phyloP scores from a whole-genome alignment of 805 yeast species.

The Candida coquimbonensis region DNA sequence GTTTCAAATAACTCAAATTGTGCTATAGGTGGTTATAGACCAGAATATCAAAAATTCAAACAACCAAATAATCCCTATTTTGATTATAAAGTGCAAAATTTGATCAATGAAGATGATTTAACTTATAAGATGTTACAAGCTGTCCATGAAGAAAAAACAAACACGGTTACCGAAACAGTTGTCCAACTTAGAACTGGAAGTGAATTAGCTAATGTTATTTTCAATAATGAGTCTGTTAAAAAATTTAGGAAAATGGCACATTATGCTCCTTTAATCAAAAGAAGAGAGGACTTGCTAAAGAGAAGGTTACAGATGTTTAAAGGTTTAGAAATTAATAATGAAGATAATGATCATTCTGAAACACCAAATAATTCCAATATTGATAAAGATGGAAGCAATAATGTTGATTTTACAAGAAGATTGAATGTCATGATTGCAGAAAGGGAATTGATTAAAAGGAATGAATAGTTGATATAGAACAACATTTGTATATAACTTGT shows the following conservation, averaged over 20 bases:
- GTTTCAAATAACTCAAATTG: too few relatives aligned
- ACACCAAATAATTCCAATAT: too few relatives aligned
- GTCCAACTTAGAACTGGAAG: slow-evolving; percentile 1
- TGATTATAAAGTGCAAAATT: neutral
- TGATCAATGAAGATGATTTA: slow-evolving; percentile 4
- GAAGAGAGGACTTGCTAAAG: slow-evolving; percentile 10
- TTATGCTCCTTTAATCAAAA: slow-evolving; percentile 1
- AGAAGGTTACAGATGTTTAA: slow-evolving; percentile 6
- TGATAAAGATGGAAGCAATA: neutral
- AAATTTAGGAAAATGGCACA: slow-evolving; percentile 6
- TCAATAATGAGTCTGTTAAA: slow-evolving; percentile 3
- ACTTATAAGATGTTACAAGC: neutral
- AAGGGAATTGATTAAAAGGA: neutral
- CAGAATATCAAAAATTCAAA: neutral
- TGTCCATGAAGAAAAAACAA: too few relatives aligned
- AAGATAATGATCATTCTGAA: neutral
- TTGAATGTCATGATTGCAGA: slow-evolving; percentile 9
- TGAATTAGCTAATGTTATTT: neutral
- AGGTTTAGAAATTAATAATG: neutral
- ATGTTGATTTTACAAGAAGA: slow-evolving; percentile 7
- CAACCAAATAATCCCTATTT: neutral
- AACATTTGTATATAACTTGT: too few relatives aligned
- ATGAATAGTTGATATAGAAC: too few relatives aligned
- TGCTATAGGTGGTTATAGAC: neutral
- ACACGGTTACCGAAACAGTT: neutral